Evolutionary conservation across 805 yeast genomes (phyloP), one percentile per base, ranked within the genome.

Genomic region (Lipomyces mesembrius): DNA sequence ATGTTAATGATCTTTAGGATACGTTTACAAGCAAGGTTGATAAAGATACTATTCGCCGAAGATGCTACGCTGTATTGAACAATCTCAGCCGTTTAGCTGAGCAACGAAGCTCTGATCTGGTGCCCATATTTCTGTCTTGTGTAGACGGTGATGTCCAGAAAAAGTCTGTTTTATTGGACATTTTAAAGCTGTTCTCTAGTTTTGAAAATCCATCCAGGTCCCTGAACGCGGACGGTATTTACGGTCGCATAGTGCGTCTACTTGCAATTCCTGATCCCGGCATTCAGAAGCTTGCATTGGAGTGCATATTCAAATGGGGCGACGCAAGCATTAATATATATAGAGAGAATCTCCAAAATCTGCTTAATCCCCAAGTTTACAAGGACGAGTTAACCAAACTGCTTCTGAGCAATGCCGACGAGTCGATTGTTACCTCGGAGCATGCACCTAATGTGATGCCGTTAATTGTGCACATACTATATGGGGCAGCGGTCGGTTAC

Each of bases 351-450:
- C 79, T 95, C 72, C 83, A 79, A 58, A 92, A 89, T 69, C 77
- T 95, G 65, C 79, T 94, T 20, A 97, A 94, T 76, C 96, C 92
- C 68, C 85, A 90, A 1, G 80, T 88, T 20, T 93, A 92, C 80
- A 85, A 92, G 66, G 99, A 95, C 77, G 98, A 93, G 77, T 79
- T 93, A 37, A 81, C 90, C 25, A 84, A 83, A 20, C 83, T 95
- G 52, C 78, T 91, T 22, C 82, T 84, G 22, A 82, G 81, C 51
- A 80, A 83, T 25, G 86, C 83, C 4, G 83, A 86, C 8, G 81
- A 79, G 2, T 77, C 82, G 1, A 46, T 62, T 20, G 82, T 92
- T 62, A 91, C 89, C 69, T 82, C 80, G 7, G 81, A 80, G 2
- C 98, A 95, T 75, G 79, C 83, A 17, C 79, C 76, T 1, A 76